Evolutionary conservation across 2,329 filamentous ascomycete species (phyloP).

Genomic region (Capronia coronata): DNA sequence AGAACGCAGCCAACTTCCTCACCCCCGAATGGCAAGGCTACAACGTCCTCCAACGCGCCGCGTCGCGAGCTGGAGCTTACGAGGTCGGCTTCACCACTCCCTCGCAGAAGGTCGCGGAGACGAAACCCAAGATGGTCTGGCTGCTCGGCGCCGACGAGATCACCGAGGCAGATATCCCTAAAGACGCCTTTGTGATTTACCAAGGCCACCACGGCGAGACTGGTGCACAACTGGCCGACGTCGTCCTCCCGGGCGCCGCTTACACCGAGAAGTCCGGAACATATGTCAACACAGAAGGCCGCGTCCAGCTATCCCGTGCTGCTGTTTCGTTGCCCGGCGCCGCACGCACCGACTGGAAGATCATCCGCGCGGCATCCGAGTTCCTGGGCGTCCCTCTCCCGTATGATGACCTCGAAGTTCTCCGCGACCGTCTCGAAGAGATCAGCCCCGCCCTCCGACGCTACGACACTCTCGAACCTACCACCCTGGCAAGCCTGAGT

Average conservation of each 20-base stretch:
- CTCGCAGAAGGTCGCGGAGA: slow-evolving; percentile 71
- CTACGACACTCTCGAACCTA: slow-evolving; percentile 86
- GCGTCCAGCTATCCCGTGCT: slow-evolving; percentile 86
- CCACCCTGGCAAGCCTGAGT: slow-evolving; percentile 66
- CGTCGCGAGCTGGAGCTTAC: slow-evolving; percentile 86
- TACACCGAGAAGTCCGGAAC: slow-evolving; percentile 97
- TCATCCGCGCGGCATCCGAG: slow-evolving; percentile 85
- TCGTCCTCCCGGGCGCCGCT: slow-evolving; percentile 86
- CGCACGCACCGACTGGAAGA: slow-evolving; percentile 96
- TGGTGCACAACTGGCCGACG: slow-evolving; percentile 85
- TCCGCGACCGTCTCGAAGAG: slow-evolving; percentile 90
- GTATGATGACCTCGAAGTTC: slow-evolving; percentile 83
- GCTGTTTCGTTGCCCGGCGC: slow-evolving; percentile 85
- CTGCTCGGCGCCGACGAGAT: slow-evolving; percentile 93
- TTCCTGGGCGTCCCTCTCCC: slow-evolving; percentile 81
- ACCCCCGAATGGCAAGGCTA: slow-evolving; percentile 94
- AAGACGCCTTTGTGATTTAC: slow-evolving; percentile 94
- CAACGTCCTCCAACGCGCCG: slow-evolving; percentile 90
- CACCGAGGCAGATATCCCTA: slow-evolving; percentile 75
- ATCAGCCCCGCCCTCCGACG: slow-evolving; percentile 83
- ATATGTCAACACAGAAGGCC: slow-evolving; percentile 96
- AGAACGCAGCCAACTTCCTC: slow-evolving; percentile 80
- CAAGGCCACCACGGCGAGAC: slow-evolving; percentile 96
- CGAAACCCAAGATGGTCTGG: slow-evolving; percentile 92
- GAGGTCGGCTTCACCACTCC: slow-evolving; percentile 92